Percentiles rank a stretch among this genome's conserved stretches.
phyloP scores from a whole-genome alignment of 179 eudicot species.

The Carnegiea gigantea region DNA sequence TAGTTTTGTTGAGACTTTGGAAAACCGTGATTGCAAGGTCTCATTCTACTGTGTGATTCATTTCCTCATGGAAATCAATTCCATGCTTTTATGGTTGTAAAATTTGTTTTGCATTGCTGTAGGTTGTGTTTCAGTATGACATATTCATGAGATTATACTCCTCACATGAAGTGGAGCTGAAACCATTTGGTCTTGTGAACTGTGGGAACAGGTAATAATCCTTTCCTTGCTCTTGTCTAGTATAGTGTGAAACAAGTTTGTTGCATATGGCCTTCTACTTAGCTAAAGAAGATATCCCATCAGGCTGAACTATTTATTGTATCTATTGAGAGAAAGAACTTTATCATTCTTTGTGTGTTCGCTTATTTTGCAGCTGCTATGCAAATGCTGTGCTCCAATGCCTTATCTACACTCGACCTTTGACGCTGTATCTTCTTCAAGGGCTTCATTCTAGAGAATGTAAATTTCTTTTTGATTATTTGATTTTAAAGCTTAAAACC shows the following conservation, averaged over 20 bases:
- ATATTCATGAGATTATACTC: conserved; percentile 69
- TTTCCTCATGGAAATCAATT: neutral
- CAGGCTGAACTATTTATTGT: neutral
- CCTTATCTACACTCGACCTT: conserved; percentile 81
- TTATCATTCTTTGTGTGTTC: conserved; percentile 8
- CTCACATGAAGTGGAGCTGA: conserved; percentile 71
- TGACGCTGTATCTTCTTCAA: conserved; percentile 76
- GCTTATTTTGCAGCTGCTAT: conserved; percentile 70
- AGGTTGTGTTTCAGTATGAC: conserved; percentile 66
- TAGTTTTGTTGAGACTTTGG: conserved; percentile 10
- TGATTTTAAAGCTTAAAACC: neutral
- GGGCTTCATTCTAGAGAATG: conserved; percentile 84
- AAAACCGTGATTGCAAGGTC: conserved; percentile 25
- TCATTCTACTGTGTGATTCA: neutral
- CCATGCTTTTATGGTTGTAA: conserved; percentile 4
- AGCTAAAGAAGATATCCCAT: neutral
- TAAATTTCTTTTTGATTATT: conserved; percentile 27
- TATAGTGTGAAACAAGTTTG: neutral
- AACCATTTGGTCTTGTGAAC: conserved; percentile 76
- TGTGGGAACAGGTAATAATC: conserved; percentile 81
- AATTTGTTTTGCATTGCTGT: conserved; percentile 22
- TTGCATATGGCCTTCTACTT: neutral
- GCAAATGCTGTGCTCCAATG: conserved; percentile 97
- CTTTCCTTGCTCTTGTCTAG: neutral
- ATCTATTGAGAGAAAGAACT: neutral